These are phyloP conservation scores for Cafeteria roenbergensis DNA, from an alignment of 108 stramenopile genomes.

Conservation along the genomic window DNA sequence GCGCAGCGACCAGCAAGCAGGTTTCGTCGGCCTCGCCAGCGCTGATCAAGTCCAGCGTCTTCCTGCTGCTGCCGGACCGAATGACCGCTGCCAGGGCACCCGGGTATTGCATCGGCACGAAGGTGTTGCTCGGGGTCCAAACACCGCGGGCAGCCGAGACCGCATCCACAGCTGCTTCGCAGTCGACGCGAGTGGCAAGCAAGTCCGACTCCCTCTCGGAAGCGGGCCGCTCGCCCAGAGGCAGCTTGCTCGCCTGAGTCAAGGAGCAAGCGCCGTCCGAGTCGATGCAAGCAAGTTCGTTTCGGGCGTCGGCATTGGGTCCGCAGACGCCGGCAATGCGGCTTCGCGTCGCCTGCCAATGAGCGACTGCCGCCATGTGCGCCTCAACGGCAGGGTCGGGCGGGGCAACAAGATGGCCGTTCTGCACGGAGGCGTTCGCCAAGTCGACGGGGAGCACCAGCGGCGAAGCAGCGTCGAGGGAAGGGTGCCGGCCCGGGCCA, in stretches of 20 bases:
- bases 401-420: background rate
- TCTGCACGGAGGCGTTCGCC: background rate
- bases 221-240: too few relatives aligned
- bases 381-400: background rate
- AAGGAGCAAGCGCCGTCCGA: background rate
- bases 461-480: too few relatives aligned
- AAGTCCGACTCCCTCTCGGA: too few relatives aligned
- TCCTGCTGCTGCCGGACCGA: background rate
- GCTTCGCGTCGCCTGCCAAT: background rate
- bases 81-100: background rate
- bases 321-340: background rate
- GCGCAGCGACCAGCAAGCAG: too few relatives aligned
- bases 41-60: too few relatives aligned
- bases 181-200: too few relatives aligned
- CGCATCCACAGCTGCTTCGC: too few relatives aligned
- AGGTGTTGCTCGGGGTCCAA: background rate
- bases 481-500: too few relatives aligned
- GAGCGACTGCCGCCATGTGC: background rate
- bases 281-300: background rate
- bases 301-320: background rate
- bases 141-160: too few relatives aligned
- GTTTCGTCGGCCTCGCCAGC: too few relatives aligned
- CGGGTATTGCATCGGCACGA: background rate
- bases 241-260: background rate
- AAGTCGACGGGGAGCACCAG: background rate